Base-by-base conservation (phyloP, 2,329 filamentous ascomycete species). In the Cordyceps tenuipes region DNA sequence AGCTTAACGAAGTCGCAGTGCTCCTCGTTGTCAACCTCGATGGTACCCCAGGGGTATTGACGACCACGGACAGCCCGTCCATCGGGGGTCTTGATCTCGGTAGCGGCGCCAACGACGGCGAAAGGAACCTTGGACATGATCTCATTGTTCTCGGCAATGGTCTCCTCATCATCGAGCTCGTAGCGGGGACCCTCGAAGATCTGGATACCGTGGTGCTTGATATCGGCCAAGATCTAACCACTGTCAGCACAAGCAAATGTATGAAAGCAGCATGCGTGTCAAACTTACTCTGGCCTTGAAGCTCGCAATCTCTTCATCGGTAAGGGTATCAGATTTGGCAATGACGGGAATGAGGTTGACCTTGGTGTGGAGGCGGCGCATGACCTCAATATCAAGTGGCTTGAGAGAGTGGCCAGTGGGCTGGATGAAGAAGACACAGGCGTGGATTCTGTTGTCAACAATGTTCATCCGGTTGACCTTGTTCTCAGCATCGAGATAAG, bases 391-490 rank as follows among this genome's bases (percentile, higher is more conserved):
- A 72, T 99, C 94, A 66, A 99, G 82, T 64, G 94, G 94, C 87
- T 99, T 99, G 71, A 99, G 82, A 39, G 94, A 96, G 82, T 99
- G 94, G 63, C 94, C 94, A 36, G 94, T 99, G 66, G 94, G 94
- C 80, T 99, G 93, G 70, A 99, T 97, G 82, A 99, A 99, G 85
- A 97, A 99, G 64, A 99, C 94, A 71, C 95, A 97, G 60, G 94
- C 94, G 71, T 99, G 94, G 65, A 99, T 95, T 69, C 94, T 90
- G 83, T 97, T 99, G 80, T 99, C 94, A 64, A 99, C 89, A 75
- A 97, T 97, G 84, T 99, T 99, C 87, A 97, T 96, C 70, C 94
- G 91, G 83, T 99, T 99, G 75, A 99, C 91, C 85, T 97, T 99
- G 86, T 99, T 99, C 84, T 99, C 94, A 50, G 94, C 93, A 77